Percentiles rank a stretch among this genome's conserved stretches.
Evolutionary conservation across 352 stramenopile genomes (phyloP).

Genomic region (Elongisporangium prolatum): DNA sequence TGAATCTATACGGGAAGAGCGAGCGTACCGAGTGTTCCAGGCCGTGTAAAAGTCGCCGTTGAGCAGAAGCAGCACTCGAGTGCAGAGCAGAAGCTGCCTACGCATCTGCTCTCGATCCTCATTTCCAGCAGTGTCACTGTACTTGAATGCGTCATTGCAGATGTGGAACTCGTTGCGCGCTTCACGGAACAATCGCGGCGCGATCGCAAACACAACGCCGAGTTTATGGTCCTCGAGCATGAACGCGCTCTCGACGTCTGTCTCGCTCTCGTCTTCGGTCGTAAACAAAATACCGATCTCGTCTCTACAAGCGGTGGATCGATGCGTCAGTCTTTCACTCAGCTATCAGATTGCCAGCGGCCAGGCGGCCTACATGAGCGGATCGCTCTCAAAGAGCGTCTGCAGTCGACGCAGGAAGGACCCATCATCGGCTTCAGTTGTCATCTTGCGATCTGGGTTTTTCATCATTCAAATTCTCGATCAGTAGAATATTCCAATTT

Average conservation of each 20-base stretch:
- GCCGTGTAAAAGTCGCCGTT: constrained; percentile 83
- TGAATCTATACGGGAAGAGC: background rate
- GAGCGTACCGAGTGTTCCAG: constrained; percentile 65
- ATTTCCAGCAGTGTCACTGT: background rate
- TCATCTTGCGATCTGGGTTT: background rate
- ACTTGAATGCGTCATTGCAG: constrained; percentile 16
- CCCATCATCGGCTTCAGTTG: background rate
- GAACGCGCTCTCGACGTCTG: constrained; percentile 55
- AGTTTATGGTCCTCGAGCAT: constrained; percentile 75
- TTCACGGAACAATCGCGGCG: constrained; percentile 42
- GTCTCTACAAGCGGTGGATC: constrained; percentile 52
- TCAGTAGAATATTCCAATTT: too few relatives aligned
- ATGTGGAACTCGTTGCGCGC: constrained; percentile 48
- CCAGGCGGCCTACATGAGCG: constrained; percentile 40
- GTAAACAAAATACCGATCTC: constrained; percentile 72
- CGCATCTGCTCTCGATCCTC: constrained; percentile 8
- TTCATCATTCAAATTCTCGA: background rate
- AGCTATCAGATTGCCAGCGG: background rate
- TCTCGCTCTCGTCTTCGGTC: constrained; percentile 26
- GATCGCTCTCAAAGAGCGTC: constrained; percentile 55
- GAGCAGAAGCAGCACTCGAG: constrained; percentile 65
- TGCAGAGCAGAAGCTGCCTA: constrained; percentile 39
- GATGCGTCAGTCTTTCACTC: too few relatives aligned
- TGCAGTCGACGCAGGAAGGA: constrained; percentile 6
- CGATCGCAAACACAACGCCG: constrained; percentile 55